Evolutionary conservation across 2,329 filamentous ascomycete species (phyloP), one percentile per base, ranked within the genome.

Genomic region (Grosmannia huntii): DNA sequence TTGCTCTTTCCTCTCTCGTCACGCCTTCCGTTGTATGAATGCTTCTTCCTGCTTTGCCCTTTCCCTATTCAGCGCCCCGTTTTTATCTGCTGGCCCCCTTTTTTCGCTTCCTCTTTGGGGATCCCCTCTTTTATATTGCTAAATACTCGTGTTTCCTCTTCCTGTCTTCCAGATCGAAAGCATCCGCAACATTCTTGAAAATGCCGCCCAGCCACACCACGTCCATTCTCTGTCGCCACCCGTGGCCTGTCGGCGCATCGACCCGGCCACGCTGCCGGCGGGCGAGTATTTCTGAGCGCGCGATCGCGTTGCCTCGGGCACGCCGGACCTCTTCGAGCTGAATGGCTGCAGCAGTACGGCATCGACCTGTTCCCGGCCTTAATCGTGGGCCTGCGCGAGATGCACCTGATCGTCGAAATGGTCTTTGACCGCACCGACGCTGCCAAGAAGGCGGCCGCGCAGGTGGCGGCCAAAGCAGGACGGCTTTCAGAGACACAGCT

Each of bases 301-400:
- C 16, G 61, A 62, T 57, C 33, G 53, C 28, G 56, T 61, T 56
- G 57, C 60, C 1, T 48, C 57, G n/a, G 58, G 56, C 41, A 28
- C 41, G 33, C 58, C 58, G 4, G 60, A 60, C 56, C 49, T 59
- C 14, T 57, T 72, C 38, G 73, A 75, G 63, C 60, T 76, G 58
- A 62, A n/a, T 73, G 70, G 70, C 64, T 70, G 16, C 69, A 71
- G 60, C 75, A 73, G 73, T 65, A n/a, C n/a, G n/a, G n/a, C n/a
- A n/a, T n/a, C n/a, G n/a, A n/a, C n/a, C n/a, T n/a, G n/a, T n/a
- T n/a, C n/a, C n/a, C n/a, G n/a, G n/a, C n/a, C n/a, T n/a, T n/a
- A n/a, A n/a, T 65, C 52, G 70, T 74, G 21, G 73, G 73, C 9
- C 62, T 73, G 63, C 60, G 64, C 27, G 64, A 66, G n/a, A n/a